Evolutionary conservation across 345 rosid species (phyloP), one percentile per base, ranked within the genome.

Genomic region (Gossypioides kirkii): DNA sequence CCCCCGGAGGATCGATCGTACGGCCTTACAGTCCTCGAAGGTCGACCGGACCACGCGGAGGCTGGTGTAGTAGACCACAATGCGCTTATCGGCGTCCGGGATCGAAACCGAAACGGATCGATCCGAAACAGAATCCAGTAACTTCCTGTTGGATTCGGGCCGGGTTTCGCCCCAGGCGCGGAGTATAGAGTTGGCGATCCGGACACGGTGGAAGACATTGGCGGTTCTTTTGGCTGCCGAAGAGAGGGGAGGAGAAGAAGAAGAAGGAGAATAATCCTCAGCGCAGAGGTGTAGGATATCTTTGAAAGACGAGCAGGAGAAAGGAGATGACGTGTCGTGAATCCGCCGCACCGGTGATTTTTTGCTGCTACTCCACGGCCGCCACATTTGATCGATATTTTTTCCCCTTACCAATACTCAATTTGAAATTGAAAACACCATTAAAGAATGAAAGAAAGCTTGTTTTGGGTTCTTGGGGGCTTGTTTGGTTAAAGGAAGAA

Each of bases 11-110:
- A 92, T 85, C 38, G 97, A 52, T 26, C 89, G 86, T 68, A 92
- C 98, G 65, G 79, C 59, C 59, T 69, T 73, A 78, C 98, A 94
- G 26, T 85, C 92, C 61, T 90, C 96, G 80, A 88, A 92, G 3
- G 98, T 94, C n/a, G 86, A 73, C 41, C 98, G 87, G 62, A 94
- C 86, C 4, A 90, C 90, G 45, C 90, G 88, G 73, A 94, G 88
- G 72, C 96, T 85, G 3, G 98, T 94, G 77, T 84, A 88, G 85
- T 94, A 94, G 9, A 93, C 84, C 77, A 91, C 92, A 62, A 93
- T 75, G 77, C 87, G 90, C 71, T 72, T 79, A 69, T 87, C 83
- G 6, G 88, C 84, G 54, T 86, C 90, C 4, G 88, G 90, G 61
- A 83, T 60, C 0, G 77, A 73, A 50, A 82, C 74, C 4, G 75